Conservation (phyloP, 75 land plant genomes). For the Azolla pinnata region DNA sequence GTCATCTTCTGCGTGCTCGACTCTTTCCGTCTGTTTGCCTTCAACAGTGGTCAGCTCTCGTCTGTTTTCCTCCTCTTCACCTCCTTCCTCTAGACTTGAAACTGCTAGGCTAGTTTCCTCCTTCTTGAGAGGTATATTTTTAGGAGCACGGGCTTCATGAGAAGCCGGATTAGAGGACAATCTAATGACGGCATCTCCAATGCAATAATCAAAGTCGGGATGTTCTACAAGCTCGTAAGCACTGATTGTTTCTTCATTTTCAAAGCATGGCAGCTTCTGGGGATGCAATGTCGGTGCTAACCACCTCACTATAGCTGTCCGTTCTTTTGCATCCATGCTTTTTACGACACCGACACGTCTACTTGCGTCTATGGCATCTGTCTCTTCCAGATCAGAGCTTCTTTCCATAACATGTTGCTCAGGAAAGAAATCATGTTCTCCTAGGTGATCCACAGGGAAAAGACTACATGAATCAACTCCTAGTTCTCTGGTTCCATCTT, state of each 20-base stretch:
- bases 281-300: conserved; percentile 54
- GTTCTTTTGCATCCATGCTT: conserved; percentile 85
- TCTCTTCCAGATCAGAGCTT: conserved; percentile 51
- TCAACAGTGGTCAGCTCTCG: conserved; percentile 1
- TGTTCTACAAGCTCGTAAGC: conserved; percentile 92
- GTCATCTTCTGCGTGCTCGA: background rate
- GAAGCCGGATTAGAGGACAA: conserved; percentile 26
- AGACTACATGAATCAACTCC: conserved; percentile 44
- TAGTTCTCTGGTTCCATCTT: conserved; percentile 57
- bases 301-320: conserved; percentile 85
- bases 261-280: conserved; percentile 63
- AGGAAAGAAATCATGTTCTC: conserved; percentile 90
- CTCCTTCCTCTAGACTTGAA: conserved; percentile 13
- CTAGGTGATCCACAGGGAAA: conserved; percentile 71
- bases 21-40: background rate
- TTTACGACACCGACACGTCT: conserved; percentile 74
- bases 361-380: conserved; percentile 26
- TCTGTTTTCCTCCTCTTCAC: conserved; percentile 5
- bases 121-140: background rate
- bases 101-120: conserved; percentile 9
- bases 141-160: background rate
- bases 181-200: conserved; percentile 91
- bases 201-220: conserved; percentile 84
- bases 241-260: conserved; percentile 78
- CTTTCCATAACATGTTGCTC: conserved; percentile 93